These are phyloP conservation scores for Drechslerella dactyloides DNA, from an alignment of 2,329 filamentous ascomycete genomes.

Conservation along the genomic window DNA sequence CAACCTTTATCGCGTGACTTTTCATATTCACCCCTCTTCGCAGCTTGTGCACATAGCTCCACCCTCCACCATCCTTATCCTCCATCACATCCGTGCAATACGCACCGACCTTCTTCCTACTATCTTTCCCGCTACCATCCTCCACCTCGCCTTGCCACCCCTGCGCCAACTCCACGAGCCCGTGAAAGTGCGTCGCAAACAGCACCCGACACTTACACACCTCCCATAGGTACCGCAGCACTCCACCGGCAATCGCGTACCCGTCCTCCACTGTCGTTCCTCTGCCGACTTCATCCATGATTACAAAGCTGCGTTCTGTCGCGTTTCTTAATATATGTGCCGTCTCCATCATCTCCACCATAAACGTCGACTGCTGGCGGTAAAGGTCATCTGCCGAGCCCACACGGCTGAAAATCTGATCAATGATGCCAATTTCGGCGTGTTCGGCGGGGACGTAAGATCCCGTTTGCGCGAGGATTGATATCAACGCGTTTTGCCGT, in stretches of 20 bases:
- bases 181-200: conserved; percentile 96
- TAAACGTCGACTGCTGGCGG: conserved; percentile 93
- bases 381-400: conserved; percentile 96
- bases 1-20: conserved; percentile 95
- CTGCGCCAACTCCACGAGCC: conserved; percentile 75
- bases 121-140: conserved; percentile 52
- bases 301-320: conserved; percentile 83
- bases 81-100: conserved; percentile 85
- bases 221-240: conserved; percentile 79
- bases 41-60: conserved; percentile 85
- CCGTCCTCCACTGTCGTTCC: conserved; percentile 95
- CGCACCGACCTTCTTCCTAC: conserved; percentile 67
- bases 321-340: conserved; percentile 86
- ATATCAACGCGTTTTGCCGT: conserved; percentile 92
- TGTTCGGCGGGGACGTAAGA: conserved; percentile 89
- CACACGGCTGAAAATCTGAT: conserved; percentile 91
- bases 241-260: conserved; percentile 85
- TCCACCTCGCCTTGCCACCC: conserved; percentile 57
- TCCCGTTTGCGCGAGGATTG: conserved; percentile 88
- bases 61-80: conserved; percentile 68
- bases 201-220: conserved; percentile 79
- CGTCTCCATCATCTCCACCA: conserved; percentile 99
- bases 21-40: conserved; percentile 80
- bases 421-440: conserved; percentile 87
- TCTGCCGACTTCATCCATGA: conserved; percentile 97